These are phyloP conservation scores for Ophiosphaerella korrae DNA, from an alignment of 2,329 filamentous ascomycete species.

Conservation along the genomic window DNA sequence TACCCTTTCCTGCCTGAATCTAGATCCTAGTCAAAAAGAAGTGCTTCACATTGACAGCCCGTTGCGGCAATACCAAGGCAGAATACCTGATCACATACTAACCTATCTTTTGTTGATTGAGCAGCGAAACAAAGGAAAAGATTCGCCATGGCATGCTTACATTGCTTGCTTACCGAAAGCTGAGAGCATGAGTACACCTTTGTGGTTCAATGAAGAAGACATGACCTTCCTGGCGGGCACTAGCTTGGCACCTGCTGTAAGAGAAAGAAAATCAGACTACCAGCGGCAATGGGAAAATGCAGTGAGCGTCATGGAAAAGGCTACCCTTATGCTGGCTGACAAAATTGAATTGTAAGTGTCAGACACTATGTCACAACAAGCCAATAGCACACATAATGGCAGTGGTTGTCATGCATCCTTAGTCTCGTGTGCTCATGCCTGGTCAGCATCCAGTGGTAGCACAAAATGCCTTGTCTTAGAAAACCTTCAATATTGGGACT, in stretches of 20 bases:
- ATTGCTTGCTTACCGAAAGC: constrained; percentile 41
- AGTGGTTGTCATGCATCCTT: not conserved
- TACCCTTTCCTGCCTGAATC: constrained; percentile 44
- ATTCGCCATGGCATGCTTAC: constrained; percentile 45
- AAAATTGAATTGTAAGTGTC: constrained; percentile 32
- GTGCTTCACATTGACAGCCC: constrained; percentile 33
- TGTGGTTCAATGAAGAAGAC: constrained; percentile 46
- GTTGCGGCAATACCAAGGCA: constrained; percentile 29
- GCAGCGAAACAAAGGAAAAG: constrained; percentile 30
- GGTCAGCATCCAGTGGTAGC: not conserved
- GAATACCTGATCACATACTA: constrained; percentile 40
- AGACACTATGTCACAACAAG: constrained; percentile 1
- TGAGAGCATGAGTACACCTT: constrained; percentile 42
- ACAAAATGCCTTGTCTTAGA: not conserved
- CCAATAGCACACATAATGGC: constrained; percentile 1
- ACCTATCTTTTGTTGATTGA: constrained; percentile 45
- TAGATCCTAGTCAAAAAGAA: constrained; percentile 32
- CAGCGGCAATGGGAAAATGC: constrained; percentile 33
- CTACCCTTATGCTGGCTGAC: constrained; percentile 19
- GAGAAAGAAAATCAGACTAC: constrained; percentile 25
- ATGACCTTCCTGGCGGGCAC: constrained; percentile 43
- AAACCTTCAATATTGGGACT: too few species aligned
- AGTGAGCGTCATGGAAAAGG: constrained; percentile 22
- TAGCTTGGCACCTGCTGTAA: constrained; percentile 35
- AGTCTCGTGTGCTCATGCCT: not conserved